Percentiles rank a stretch among this genome's conserved stretches.
Evolutionary conservation across 495 filamentous ascomycete species (phyloP).

Genomic region (Aspergillus sclerotiicarbonarius): DNA sequence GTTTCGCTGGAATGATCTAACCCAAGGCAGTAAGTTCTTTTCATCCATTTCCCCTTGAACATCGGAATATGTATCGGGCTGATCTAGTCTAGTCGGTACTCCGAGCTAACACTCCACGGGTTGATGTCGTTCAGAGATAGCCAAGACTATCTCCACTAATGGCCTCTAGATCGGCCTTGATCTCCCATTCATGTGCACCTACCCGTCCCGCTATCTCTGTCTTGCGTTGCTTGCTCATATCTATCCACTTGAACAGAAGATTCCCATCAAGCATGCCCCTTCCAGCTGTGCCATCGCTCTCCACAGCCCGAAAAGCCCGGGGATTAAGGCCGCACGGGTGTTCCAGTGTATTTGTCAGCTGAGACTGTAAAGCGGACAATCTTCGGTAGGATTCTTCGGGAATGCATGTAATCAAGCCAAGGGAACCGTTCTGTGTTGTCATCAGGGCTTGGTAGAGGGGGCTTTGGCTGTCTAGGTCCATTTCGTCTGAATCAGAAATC

Average conservation of each 20-base stretch:
- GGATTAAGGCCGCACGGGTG: slow-evolving; percentile 80
- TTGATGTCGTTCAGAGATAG: slow-evolving; percentile 34
- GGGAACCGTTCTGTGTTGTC: slow-evolving; percentile 66
- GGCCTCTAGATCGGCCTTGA: slow-evolving; percentile 59
- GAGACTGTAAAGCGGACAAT: slow-evolving; percentile 75
- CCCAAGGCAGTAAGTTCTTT: too few species aligned
- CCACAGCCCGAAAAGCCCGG: slow-evolving; percentile 63
- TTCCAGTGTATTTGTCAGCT: slow-evolving; percentile 72
- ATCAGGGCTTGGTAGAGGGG: slow-evolving; percentile 60
- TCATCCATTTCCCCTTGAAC: too few species aligned
- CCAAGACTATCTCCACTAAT: slow-evolving; percentile 59
- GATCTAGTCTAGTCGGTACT: too few species aligned
- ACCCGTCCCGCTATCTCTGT: slow-evolving; percentile 68
- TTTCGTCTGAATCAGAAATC: slow-evolving; percentile 35
- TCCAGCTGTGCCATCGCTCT: slow-evolving; percentile 49
- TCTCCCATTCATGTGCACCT: slow-evolving; percentile 55
- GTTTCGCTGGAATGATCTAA: too few species aligned
- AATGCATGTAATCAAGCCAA: slow-evolving; percentile 75
- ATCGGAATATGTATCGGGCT: too few species aligned
- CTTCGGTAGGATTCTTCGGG: slow-evolving; percentile 79
- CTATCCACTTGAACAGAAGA: slow-evolving; percentile 63
- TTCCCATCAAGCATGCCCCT: slow-evolving; percentile 62
- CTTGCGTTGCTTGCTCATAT: slow-evolving; percentile 64
- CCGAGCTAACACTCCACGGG: not conserved
- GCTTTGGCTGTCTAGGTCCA: slow-evolving; percentile 34